phyloP scores from a whole-genome alignment of 2,329 filamentous ascomycete genomes.

The Exophiala phaeomuriformis region DNA sequence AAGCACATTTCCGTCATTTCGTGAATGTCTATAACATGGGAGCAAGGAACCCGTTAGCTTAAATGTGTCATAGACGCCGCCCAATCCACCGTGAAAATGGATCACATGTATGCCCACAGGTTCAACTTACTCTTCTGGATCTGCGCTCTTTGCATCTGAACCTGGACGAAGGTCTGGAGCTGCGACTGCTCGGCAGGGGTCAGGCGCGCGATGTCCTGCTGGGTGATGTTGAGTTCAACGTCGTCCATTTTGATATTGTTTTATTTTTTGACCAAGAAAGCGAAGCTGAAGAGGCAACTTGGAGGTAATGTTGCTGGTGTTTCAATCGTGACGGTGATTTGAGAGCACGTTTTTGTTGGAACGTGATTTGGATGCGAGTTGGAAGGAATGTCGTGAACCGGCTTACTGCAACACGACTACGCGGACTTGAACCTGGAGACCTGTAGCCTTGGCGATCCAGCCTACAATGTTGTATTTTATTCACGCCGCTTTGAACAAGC shows the following conservation, averaged over 20 bases:
- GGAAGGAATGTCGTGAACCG: too few relatives aligned
- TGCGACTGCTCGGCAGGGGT: conserved; percentile 77
- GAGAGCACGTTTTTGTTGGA: too few relatives aligned
- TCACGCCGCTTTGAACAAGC: too few relatives aligned
- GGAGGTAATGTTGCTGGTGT: too few relatives aligned
- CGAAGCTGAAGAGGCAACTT: not conserved
- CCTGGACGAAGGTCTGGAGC: conserved; percentile 75
- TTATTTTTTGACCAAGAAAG: not conserved
- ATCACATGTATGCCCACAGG: not conserved
- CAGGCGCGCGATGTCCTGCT: conserved; percentile 41
- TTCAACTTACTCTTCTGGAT: conserved; percentile 44
- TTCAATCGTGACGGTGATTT: too few relatives aligned
- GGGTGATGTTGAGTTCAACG: conserved; percentile 20
- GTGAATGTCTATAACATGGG: conserved; percentile 49
- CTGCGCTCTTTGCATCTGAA: conserved; percentile 72
- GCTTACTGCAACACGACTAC: too few relatives aligned
- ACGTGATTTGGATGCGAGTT: too few relatives aligned
- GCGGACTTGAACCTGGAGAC: too few relatives aligned
- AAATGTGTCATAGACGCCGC: not conserved
- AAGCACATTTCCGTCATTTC: conserved; percentile 73
- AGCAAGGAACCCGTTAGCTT: not conserved
- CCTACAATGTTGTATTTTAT: too few relatives aligned
- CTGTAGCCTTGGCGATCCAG: too few relatives aligned
- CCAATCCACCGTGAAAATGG: not conserved
- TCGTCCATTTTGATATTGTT: conserved; percentile 18